Percentiles rank a stretch among this genome's conserved stretches.
These are phyloP conservation scores for Saccharomyces kudriavzevii DNA, from an alignment of 805 yeast species.

Conservation along the genomic window DNA sequence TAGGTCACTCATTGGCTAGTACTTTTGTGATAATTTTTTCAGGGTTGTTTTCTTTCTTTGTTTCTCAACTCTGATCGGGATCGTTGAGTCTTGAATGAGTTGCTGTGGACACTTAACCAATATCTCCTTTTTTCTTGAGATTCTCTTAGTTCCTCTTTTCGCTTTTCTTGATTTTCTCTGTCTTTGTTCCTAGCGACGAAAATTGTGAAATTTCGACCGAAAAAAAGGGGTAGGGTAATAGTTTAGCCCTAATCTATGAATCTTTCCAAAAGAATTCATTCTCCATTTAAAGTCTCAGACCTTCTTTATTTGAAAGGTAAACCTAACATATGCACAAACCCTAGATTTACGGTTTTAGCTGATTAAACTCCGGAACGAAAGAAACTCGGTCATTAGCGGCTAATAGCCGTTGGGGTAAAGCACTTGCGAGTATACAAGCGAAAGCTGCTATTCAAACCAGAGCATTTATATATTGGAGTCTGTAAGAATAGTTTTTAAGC, in stretches of 20 bases:
- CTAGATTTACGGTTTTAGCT: background rate
- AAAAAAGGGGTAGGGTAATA: background rate
- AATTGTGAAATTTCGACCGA: background rate
- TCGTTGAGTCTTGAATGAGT: background rate
- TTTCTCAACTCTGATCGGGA: background rate
- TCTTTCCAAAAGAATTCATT: no score
- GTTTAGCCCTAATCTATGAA: background rate
- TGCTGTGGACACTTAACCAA: background rate
- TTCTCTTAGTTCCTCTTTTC: background rate
- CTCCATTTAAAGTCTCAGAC: no score
- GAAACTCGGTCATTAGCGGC: background rate
- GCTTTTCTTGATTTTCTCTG: background rate
- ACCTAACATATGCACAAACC: background rate
- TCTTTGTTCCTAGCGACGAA: background rate
- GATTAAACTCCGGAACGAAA: background rate
- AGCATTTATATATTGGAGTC: background rate
- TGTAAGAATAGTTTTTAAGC: background rate
- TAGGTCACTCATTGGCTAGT: conserved; percentile 47
- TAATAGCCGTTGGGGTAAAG: background rate
- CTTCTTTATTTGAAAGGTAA: accelerated
- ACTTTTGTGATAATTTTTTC: background rate
- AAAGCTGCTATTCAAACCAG: background rate
- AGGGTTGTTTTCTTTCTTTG: background rate
- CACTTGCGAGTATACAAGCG: background rate
- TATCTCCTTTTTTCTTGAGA: background rate